Base-by-base conservation (phyloP, 192 early-diverging fungal genomes). In the Backusella westeae region DNA sequence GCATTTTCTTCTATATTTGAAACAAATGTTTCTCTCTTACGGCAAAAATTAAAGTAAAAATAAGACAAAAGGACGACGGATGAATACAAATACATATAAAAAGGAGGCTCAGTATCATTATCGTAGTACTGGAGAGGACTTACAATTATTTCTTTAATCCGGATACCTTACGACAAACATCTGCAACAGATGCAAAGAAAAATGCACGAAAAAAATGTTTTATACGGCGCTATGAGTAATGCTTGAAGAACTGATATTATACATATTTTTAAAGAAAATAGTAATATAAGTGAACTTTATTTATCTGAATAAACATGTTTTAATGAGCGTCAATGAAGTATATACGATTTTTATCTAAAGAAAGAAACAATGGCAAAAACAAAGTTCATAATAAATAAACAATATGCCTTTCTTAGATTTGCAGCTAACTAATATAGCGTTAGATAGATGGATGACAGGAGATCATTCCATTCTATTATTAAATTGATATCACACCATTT, bases 281-380 rank as follows among this genome's bases (percentile, higher is more conserved):
- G 21, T 10, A 23, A 59, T 26, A 9, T 9, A 10, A 26, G 21
- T 2, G 26, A 59, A 59, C 23, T 9, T 59, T 59, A 59, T 59
- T 53, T 53, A 53, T 53, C 26, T 59, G 2, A 10, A 59, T 59
- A 59, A 59, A 26, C 10, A 59, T 59, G 17, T 12, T 59, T 59
- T 59, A 59, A 2, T 2, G 21, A 23, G 7, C 23, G 21, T 59
- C 26, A 63, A 23, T 26, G 23, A 63, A 56, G 21, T 56, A 21
- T 56, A 56, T 56, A 39, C 42, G 15, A 44, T 19, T 44, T 44
- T 44, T 44, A 49, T 63, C 56, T 23, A 63, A 63, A 29, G 56
- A 63, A 63, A 63, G 26, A 63, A 63, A 63, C 56, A 59, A 59
- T 59, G 23, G 53, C 53, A 59, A 59, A 59, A 59, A 59, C 21